Percentiles rank a stretch among this genome's conserved stretches.
These are phyloP conservation scores for Cicer yamashitae DNA, from an alignment of 306 rosid genomes.

Conservation along the genomic window DNA sequence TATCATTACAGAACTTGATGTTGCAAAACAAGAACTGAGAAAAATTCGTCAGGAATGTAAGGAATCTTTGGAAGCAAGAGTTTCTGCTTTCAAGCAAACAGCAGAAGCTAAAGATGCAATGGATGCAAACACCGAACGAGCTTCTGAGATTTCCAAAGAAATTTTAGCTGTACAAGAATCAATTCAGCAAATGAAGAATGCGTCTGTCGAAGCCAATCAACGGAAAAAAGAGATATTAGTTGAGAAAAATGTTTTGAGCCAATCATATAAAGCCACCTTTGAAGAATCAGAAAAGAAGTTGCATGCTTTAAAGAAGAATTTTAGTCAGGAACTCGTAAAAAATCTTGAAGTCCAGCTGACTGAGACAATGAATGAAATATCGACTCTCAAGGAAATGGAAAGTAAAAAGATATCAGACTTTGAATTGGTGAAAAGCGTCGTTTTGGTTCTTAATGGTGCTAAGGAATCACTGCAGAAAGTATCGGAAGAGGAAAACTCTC, in stretches of 20 bases:
- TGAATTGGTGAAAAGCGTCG: constrained; percentile 69
- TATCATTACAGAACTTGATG: constrained; percentile 75
- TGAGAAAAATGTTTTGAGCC: constrained; percentile 72
- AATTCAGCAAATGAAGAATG: constrained; percentile 67
- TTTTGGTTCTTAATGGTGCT: constrained; percentile 80
- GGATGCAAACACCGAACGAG: constrained; percentile 54
- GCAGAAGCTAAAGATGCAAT: constrained; percentile 69
- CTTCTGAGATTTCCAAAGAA: constrained; percentile 69
- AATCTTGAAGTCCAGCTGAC: constrained; percentile 70
- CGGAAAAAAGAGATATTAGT: constrained; percentile 63
- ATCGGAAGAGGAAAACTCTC: constrained; percentile 84
- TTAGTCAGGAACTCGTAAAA: constrained; percentile 60
- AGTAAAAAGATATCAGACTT: constrained; percentile 68
- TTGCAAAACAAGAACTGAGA: constrained; percentile 73
- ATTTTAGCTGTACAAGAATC: constrained; percentile 72
- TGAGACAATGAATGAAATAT: constrained; percentile 67
- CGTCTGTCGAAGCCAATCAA: constrained; percentile 64
- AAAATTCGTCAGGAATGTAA: constrained; percentile 65
- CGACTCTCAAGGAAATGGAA: constrained; percentile 74
- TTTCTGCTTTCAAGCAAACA: constrained; percentile 62
- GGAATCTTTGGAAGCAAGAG: constrained; percentile 62
- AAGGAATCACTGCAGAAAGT: constrained; percentile 82
- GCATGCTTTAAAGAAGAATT: constrained; percentile 59
- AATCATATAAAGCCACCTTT: constrained; percentile 65
- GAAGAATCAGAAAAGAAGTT: constrained; percentile 68